Conservation (phyloP, 2,329 filamentous ascomycete species). For the Daldinia eschscholtzii region DNA sequence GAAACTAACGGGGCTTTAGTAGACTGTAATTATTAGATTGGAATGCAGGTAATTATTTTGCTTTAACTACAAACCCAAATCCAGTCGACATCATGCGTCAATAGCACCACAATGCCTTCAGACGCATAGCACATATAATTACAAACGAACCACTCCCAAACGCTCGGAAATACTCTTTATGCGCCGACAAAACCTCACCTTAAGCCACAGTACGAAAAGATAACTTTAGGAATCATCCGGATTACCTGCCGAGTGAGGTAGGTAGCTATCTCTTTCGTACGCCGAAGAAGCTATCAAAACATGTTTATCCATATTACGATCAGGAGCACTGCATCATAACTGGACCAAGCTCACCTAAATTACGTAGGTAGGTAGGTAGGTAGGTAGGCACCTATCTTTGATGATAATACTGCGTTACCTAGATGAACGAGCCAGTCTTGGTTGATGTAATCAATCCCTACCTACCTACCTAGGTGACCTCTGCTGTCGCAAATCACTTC, state of each 20-base stretch:
- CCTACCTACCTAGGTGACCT: background rate
- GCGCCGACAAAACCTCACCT: background rate
- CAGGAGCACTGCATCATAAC: background rate
- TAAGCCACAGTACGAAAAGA: too few relatives aligned
- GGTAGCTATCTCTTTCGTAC: background rate
- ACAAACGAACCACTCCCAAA: background rate
- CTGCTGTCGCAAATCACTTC: background rate
- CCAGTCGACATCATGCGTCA: background rate
- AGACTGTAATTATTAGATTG: background rate
- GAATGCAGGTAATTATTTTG: background rate
- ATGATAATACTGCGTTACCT: background rate
- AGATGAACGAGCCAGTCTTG: background rate
- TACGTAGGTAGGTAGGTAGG: too few relatives aligned
- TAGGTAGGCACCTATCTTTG: background rate
- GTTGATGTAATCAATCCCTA: constrained; percentile 1
- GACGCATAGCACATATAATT: background rate
- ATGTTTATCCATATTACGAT: background rate
- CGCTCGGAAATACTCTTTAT: background rate
- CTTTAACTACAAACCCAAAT: background rate
- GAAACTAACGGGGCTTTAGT: background rate
- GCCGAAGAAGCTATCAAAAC: background rate
- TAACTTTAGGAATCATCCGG: too few relatives aligned
- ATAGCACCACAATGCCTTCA: constrained; percentile 3
- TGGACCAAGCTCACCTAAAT: background rate
- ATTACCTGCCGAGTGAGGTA: too few relatives aligned